Evolutionary conservation across 805 yeast species (phyloP).

Genomic region (Spathaspora passalidarum): DNA sequence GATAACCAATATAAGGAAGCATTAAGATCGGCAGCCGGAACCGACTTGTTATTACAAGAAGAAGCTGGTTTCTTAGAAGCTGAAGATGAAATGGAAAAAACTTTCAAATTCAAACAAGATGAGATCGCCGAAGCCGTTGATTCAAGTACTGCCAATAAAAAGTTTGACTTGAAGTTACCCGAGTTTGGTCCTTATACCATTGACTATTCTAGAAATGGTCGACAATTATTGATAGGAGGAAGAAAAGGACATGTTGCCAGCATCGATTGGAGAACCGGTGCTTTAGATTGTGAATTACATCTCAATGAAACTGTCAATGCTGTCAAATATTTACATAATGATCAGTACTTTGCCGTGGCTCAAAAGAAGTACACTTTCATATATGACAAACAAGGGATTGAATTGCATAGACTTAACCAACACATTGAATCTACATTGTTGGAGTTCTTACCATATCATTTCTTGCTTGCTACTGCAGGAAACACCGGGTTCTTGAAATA

Average conservation of each 20-base stretch:
- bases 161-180: conserved; percentile 65
- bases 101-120: conserved; percentile 77
- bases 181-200: conserved; percentile 84
- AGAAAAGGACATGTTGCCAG: conserved; percentile 92
- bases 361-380: conserved; percentile 93
- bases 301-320: conserved; percentile 88
- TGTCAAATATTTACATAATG: conserved; percentile 86
- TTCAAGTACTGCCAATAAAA: conserved; percentile 67
- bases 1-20: conserved; percentile 78
- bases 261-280: conserved; percentile 92
- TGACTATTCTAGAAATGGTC: conserved; percentile 85
- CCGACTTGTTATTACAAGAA: conserved; percentile 83
- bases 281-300: conserved; percentile 74
- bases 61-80: conserved; percentile 86
- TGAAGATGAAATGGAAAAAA: conserved; percentile 86
- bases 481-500: conserved; percentile 84
- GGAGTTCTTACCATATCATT: conserved; percentile 92
- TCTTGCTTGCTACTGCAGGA: conserved; percentile 82
- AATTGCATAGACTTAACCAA: conserved; percentile 85
- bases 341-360: conserved; percentile 93
- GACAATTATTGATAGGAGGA: conserved; percentile 82
- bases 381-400: conserved; percentile 88
- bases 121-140: conserved; percentile 80
- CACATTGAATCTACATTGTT: conserved; percentile 82
- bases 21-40: conserved; percentile 76